Base-by-base conservation (phyloP, 106 monocot species). In the Dendrobium catenatum region DNA sequence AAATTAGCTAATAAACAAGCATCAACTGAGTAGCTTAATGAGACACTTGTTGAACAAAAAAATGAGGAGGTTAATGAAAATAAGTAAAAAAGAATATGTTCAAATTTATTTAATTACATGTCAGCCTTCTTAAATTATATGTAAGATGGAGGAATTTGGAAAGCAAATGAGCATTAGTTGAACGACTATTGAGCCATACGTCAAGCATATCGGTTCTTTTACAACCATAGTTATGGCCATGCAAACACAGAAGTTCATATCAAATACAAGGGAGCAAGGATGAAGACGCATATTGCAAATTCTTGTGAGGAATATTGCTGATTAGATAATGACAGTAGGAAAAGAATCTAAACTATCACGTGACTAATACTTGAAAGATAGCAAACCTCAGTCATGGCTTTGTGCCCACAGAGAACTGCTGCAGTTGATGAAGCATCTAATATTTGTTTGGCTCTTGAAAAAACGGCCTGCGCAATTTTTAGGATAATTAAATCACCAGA, bases 331-430 rank as follows among this genome's bases (percentile, higher is more conserved):
- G 2, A 72, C 17, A 17, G 19, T 44, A 42, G 18, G 74, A 42
- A 74, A 74, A 0, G 44, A 74, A 6, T 1, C 44, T 44, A 42
- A 74, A 44, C 43, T 20, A 43, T 74, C 19, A 44, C 33, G n/a
- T 42, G 20, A 37, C 44, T 42, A 74, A 74, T 44, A 74, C 43
- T 20, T 74, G 22, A 74, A 44, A 44, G 42, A 74, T 40, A 9
- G 42, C 81, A 79, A 43, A 92, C 92, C 89, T 92, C 89, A 74
- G 88, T 80, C 89, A 89, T 89, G 47, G 84, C 87, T 72, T 85
- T 89, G 55, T 92, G 89, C 42, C 92, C 92, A 82, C 92, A 92
- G 10, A 92, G 88, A 42, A 92, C 89, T 59, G 86, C 92, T 72
- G 43, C 74, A 43, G 74, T 74, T 20, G 74, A 74, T 74, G 74